Evolutionary conservation across 192 early-diverging fungal genomes (phyloP).

Genomic region (Coemansia sp.): DNA sequence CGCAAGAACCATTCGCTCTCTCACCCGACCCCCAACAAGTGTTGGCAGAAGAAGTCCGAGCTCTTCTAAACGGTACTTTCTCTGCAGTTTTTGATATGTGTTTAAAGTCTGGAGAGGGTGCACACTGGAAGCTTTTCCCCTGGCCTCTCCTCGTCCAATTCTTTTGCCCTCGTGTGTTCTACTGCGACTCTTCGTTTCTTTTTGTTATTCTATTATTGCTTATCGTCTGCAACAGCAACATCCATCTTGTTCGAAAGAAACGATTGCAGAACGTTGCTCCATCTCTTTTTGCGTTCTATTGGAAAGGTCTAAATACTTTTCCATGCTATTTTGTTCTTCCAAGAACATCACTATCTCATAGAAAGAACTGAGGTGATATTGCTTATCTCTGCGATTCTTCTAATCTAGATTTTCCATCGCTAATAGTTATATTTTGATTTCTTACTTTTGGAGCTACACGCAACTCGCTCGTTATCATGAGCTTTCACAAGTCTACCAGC

Average conservation of each 20-base stretch:
- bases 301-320: no score
- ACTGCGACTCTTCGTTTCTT: not conserved
- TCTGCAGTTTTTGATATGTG: not conserved
- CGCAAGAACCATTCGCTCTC: not conserved
- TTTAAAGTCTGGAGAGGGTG: not conserved
- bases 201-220: not conserved
- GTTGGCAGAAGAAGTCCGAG: not conserved
- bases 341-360: conserved; percentile 1
- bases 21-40: not conserved
- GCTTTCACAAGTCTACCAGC: conserved; percentile 35
- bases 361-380: not conserved
- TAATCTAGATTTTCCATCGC: not conserved
- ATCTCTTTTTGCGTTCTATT: not conserved
- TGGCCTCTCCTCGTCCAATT: not conserved
- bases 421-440: not conserved
- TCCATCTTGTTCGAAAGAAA: not conserved
- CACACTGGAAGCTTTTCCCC: not conserved
- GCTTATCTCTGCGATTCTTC: not conserved
- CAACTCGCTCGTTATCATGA: conserved; percentile 9
- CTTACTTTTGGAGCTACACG: not conserved
- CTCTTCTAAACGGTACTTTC: not conserved
- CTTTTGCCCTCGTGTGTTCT: not conserved
- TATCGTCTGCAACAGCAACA: no score
- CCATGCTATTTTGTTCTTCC: no score
- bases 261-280: not conserved